Evolutionary conservation across 352 stramenopile genomes (phyloP).

Genomic region (Detonula confervacea): DNA sequence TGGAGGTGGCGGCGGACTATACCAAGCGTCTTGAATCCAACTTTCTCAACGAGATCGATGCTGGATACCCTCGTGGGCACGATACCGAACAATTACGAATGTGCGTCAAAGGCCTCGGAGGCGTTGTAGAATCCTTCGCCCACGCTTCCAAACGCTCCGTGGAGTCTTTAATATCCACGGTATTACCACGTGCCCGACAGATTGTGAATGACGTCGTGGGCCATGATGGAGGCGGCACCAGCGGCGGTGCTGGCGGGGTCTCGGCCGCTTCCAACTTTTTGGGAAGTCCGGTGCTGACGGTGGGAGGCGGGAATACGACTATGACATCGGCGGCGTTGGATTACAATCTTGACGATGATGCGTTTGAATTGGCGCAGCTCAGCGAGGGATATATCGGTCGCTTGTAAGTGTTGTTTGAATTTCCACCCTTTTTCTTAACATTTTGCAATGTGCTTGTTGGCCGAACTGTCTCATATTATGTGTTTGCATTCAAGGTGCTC

Average conservation of each 20-base stretch:
- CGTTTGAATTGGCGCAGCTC: slow-evolving; percentile 78
- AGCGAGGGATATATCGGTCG: slow-evolving; percentile 75
- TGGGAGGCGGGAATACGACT: slow-evolving; percentile 30
- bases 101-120: slow-evolving; percentile 70
- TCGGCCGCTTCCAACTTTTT: slow-evolving; percentile 52
- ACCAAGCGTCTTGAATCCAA: slow-evolving; percentile 67
- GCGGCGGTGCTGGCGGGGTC: no score
- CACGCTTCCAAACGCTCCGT: slow-evolving; percentile 56
- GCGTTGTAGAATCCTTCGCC: slow-evolving; percentile 66
- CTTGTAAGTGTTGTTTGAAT: slow-evolving; percentile 37
- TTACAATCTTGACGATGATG: slow-evolving; percentile 81
- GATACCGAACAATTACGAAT: slow-evolving; percentile 79
- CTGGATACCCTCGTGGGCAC: slow-evolving; percentile 67
- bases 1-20: slow-evolving; percentile 75
- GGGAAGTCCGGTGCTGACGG: slow-evolving; percentile 52
- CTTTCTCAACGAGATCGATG: slow-evolving; percentile 63
- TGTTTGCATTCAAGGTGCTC: slow-evolving; percentile 52
- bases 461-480: slow-evolving; percentile 1
- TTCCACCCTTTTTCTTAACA: no score
- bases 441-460: no score
- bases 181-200: slow-evolving; percentile 73
- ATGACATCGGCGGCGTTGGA: slow-evolving; percentile 65
- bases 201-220: slow-evolving; percentile 81
- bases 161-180: slow-evolving; percentile 65
- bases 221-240: slow-evolving; percentile 42